phyloP scores from a whole-genome alignment of 345 rosid species.

The Rhizophora mangle region DNA sequence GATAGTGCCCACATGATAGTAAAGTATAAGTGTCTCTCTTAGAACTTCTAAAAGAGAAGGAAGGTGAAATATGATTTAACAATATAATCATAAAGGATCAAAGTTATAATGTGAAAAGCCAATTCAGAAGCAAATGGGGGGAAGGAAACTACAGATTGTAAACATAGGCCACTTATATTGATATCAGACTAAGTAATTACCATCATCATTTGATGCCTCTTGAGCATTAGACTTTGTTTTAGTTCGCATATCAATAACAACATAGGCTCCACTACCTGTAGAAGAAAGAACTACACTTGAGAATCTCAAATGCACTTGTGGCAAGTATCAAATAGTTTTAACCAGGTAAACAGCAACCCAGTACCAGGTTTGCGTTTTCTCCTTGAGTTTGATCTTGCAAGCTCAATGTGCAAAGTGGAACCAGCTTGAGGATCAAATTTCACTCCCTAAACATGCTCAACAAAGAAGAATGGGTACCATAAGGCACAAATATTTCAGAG shows the following conservation, averaged over 20 bases:
- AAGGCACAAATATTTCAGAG: background rate
- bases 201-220: conserved; percentile 55
- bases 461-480: conserved; percentile 3
- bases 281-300: conserved; percentile 9
- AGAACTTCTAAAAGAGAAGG: too few species aligned
- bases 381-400: conserved; percentile 85
- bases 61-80: too few species aligned
- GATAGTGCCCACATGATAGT: too few species aligned
- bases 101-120: too few species aligned
- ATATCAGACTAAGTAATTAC: conserved; percentile 25
- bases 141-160: too few species aligned
- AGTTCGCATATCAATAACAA: conserved; percentile 73
- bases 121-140: too few species aligned
- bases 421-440: conserved; percentile 86
- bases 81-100: too few species aligned
- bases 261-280: conserved; percentile 69
- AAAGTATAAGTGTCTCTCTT: too few species aligned
- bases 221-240: conserved; percentile 35
- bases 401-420: conserved; percentile 67
- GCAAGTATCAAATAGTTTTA: background rate
- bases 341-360: background rate
- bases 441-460: conserved; percentile 49
- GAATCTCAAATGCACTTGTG: background rate
- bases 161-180: background rate
- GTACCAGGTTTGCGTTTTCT: conserved; percentile 68